Evolutionary conservation across 345 rosid species (phyloP), one percentile per base, ranked within the genome.

Genomic region (Balakata baccata): DNA sequence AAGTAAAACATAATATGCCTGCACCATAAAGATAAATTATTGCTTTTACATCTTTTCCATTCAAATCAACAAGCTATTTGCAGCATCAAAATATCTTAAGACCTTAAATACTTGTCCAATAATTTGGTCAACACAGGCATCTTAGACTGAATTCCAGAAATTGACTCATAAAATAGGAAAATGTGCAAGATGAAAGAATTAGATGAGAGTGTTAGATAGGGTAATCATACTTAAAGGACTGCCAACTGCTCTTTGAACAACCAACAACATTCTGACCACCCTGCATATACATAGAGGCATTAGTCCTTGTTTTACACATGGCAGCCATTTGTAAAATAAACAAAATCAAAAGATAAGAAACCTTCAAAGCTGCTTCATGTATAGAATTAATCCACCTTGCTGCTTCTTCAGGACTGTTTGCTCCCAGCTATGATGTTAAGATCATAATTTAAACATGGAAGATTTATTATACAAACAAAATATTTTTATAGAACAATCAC

Each of bases 381-480:
- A 94, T 84, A 29, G 86, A 84, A 81, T 85, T 93, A 75, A 94
- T 94, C 98, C 98, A 94, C 83, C 84, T 87, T 60, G 95, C 98
- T 77, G 96, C 98, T 83, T 92, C 98, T 78, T 94, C 96, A 56
- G 98, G 92, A 77, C 98, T 87, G 79, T 89, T 86, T 74, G 98
- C 97, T 87, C 97, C 98, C 74, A 93, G 80, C 98, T 90, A 84
- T 66, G 74, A 78, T 52, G 73, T 81, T 70, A 58, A 72, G 71
- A 69, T 71, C 68, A 73, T 39, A 75, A 72, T 71, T 75, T 71
- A 83, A 75, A 73, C 46, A 76, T 50, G 50, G 73, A 81, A 75
- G 59, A 49, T 52, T 64, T 46, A 23, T 29, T 9, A 20, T 45
- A 39, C 50, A 71, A 66, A 84, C 70, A 68, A 68, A 61, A 66